Evolutionary conservation across 192 early-diverging fungal species (phyloP).

Genomic region (Thoreauomyces humboldtii): DNA sequence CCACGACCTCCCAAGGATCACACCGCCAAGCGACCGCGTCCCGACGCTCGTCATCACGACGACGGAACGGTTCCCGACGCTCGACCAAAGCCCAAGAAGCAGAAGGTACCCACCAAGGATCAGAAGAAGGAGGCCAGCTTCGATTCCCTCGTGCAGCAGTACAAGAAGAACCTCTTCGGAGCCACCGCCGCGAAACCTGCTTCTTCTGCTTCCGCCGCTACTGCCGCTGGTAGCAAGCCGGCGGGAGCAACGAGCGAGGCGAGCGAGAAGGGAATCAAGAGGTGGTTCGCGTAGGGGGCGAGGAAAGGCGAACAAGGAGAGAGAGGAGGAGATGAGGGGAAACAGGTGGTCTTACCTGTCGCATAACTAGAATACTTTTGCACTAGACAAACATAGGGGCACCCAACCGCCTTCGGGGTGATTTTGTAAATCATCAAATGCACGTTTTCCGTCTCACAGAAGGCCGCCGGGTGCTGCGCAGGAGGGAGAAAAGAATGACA

Average conservation of each 20-base stretch:
- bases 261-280: conserved; percentile 10
- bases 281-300: conserved; percentile 24
- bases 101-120: conserved; percentile 5
- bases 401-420: no score
- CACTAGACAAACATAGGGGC: no score
- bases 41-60: no score
- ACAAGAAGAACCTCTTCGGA: conserved; percentile 34
- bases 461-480: no score
- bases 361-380: no score
- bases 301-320: no score
- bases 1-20: no score
- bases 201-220: neutral
- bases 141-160: conserved; percentile 24
- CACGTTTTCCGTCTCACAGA: no score
- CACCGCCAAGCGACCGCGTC: neutral
- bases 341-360: no score
- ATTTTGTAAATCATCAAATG: no score
- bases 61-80: neutral
- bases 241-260: neutral
- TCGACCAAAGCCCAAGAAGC: neutral
- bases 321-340: no score
- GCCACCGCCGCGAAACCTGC: neutral
- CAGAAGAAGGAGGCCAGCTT: conserved; percentile 23
- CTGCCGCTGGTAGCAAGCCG: neutral
- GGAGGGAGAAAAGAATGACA: no score